Evolutionary conservation across 1,284 basidiomycete genomes (phyloP), one percentile per base, ranked within the genome.

Genomic region (Peniophora sp.): DNA sequence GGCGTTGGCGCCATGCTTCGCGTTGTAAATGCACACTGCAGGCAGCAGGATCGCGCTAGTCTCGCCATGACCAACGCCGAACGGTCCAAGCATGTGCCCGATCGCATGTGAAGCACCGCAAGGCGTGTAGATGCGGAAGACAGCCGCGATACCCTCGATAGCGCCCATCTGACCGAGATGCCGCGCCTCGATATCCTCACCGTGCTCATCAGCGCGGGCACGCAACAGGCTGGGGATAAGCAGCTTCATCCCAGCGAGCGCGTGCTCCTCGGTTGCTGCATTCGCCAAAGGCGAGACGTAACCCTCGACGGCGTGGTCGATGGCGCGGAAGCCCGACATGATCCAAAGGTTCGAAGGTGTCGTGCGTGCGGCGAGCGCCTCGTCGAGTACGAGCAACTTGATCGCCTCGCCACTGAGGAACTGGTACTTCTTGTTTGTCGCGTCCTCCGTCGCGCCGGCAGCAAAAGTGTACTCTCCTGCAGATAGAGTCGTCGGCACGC

Each of bases 1-100:
- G 16, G 24, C 24, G 24, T 53, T 53, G 20, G 49, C 52, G 19
- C 23, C 24, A 44, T 47, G 50, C 20, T 20, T n/a, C n/a, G 49
- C 52, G 22, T 55, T 55, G 25, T 53, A 55, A 36, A 51, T 53
- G 44, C 48, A 41, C 52, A 55, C 54, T 16, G 52, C 32, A 2
- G 52, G 52, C 11, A 55, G 49, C 44, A 55, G 23, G 25, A 53
- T 44, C 14, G 52, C 53, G 49, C 52, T 53, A 3, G 54, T 55
- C 25, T 51, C 53, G 2, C 53, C 55, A 23, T 49, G 41, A 17
- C 23, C 16, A 3, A 45, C 43, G 23, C 39, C 25, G 48, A 25
- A 41, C 8, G 38, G 38, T 6, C 38, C 38, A 5, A 41, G 38
- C 38, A 41, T 41, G n/a, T 41, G 38, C 19, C 38, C 38, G 19